These are phyloP conservation scores for Cairneyella variabilis DNA, from an alignment of 495 filamentous ascomycete species.

Conservation along the genomic window DNA sequence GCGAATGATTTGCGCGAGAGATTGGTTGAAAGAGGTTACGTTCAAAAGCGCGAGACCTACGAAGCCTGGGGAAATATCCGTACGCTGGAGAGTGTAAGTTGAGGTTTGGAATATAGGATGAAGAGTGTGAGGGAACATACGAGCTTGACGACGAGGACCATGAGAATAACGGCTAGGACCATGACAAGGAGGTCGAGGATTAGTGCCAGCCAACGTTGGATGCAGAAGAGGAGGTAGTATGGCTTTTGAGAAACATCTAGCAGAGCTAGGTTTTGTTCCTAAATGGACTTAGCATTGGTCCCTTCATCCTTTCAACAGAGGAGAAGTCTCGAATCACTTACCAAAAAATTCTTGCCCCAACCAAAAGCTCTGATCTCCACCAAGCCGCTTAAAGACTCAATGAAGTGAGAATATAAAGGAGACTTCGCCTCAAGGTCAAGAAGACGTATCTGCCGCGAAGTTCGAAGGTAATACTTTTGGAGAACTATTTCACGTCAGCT, in stretches of 20 bases:
- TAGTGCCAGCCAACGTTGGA: conserved; percentile 40
- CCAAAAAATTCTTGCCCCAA: conserved; percentile 27
- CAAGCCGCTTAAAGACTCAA: conserved; percentile 44
- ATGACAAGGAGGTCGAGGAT: conserved; percentile 46
- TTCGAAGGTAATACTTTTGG: conserved; percentile 50
- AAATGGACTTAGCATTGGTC: neutral
- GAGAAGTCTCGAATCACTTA: neutral
- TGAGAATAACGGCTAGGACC: conserved; percentile 29
- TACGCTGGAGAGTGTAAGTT: conserved; percentile 1
- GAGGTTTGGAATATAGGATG: neutral
- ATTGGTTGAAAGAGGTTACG: conserved; percentile 29
- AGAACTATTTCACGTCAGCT: conserved; percentile 3
- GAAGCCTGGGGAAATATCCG: conserved; percentile 35
- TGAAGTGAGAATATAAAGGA: conserved; percentile 55
- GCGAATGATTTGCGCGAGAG: conserved; percentile 28
- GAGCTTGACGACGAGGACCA: conserved; percentile 21
- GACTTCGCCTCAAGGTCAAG: conserved; percentile 58
- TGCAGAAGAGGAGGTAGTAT: conserved; percentile 47
- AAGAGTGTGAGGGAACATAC: neutral
- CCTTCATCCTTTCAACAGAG: neutral
- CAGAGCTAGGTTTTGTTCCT: conserved; percentile 34
- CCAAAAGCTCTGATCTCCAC: conserved; percentile 45
- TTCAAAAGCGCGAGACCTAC: conserved; percentile 55
- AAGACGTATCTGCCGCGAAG: conserved; percentile 59
- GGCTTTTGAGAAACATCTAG: conserved; percentile 54